Conservation (phyloP, 345 rosid species). For the Populus ilicifolia region DNA sequence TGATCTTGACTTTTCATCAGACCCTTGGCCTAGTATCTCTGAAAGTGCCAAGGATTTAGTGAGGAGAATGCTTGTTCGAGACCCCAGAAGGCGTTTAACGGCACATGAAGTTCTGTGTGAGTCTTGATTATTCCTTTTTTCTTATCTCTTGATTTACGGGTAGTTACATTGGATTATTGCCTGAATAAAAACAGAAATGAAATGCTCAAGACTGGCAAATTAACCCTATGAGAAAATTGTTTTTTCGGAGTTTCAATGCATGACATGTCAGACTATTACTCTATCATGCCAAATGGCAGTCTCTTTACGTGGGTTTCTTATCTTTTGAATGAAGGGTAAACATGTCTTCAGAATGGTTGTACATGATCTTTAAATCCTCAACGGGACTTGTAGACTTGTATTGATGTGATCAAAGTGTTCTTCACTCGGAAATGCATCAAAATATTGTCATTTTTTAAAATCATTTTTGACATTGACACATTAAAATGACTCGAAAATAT, state of each 20-base stretch:
- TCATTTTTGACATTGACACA: too few relatives aligned
- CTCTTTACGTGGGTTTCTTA: background rate
- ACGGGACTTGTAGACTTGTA: background rate
- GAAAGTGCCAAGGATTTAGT: slow-evolving; percentile 32
- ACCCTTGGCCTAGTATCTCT: slow-evolving; percentile 33
- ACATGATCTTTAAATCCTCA: background rate
- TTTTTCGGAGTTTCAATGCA: background rate
- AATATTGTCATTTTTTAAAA: too few relatives aligned
- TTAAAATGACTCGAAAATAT: too few relatives aligned
- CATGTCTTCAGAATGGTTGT: background rate
- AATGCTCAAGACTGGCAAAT: background rate
- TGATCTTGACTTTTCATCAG: slow-evolving; percentile 28
- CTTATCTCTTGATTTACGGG: background rate
- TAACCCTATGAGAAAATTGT: background rate
- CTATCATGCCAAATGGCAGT: background rate
- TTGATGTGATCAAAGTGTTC: background rate
- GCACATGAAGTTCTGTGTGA: slow-evolving; percentile 35
- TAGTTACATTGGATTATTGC: background rate
- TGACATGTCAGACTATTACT: background rate
- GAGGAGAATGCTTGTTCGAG: slow-evolving; percentile 27
- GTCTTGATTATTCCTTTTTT: background rate
- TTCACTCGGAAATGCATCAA: too few relatives aligned
- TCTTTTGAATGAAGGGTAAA: background rate
- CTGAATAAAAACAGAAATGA: background rate
- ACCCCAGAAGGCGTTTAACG: slow-evolving; percentile 26